phyloP scores from a whole-genome alignment of 805 yeast genomes.

The Diddensiella caesifluorescens region DNA sequence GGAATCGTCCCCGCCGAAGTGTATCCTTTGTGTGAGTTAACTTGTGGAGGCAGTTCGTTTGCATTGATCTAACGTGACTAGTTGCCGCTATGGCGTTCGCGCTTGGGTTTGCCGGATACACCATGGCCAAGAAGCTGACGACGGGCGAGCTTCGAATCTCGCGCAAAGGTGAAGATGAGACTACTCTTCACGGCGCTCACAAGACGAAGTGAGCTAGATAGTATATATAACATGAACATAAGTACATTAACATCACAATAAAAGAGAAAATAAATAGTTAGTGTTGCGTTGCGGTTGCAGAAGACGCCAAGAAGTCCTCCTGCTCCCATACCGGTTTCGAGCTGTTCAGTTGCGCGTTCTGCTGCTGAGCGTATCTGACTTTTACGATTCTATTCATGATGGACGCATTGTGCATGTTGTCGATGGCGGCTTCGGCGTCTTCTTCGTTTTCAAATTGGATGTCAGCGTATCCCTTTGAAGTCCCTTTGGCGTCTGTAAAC shows the following conservation, averaged over 20 bases:
- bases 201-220: background rate
- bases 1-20: constrained; percentile 27
- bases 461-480: constrained; percentile 23
- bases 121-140: constrained; percentile 20
- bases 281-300: no score
- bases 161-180: constrained; percentile 21
- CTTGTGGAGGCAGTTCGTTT: background rate
- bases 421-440: constrained; percentile 33
- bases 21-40: constrained; percentile 28
- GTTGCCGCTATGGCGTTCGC: constrained; percentile 28
- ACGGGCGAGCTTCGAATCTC: constrained; percentile 23
- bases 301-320: constrained; percentile 3
- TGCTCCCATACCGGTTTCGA: constrained; percentile 20
- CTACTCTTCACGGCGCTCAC: constrained; percentile 4
- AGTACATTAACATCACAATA: background rate
- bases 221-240: background rate
- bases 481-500: constrained; percentile 14
- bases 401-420: constrained; percentile 29
- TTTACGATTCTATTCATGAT: constrained; percentile 21
- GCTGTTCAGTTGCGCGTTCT: constrained; percentile 14
- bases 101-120: constrained; percentile 21
- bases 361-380: constrained; percentile 22
- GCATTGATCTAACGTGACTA: background rate
- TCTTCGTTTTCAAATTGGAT: constrained; percentile 27
- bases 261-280: no score